Conservation (phyloP, 257 asterid genomes). For the Salvia miltiorrhiza region DNA sequence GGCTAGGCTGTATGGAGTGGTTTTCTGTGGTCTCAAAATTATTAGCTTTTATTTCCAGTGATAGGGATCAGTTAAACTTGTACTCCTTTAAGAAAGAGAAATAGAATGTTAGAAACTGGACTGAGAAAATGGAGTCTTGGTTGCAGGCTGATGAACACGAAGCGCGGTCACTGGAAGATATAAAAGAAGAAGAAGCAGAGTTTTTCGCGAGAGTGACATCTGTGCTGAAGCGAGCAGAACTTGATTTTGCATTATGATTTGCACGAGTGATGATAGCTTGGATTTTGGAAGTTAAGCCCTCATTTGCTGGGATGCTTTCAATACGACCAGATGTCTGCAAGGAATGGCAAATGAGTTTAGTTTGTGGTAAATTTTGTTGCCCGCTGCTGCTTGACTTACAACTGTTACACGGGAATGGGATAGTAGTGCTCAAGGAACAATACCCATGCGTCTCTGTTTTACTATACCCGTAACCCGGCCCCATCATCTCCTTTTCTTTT, state of each 20-base stretch:
- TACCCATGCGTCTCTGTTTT: background rate
- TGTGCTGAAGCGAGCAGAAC: slow-evolving; percentile 77
- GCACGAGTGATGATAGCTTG: background rate
- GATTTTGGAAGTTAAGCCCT: background rate
- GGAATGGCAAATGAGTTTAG: background rate
- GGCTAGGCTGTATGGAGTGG: background rate
- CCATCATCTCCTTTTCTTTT: background rate
- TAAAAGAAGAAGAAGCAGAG: slow-evolving; percentile 70
- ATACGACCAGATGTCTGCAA: background rate
- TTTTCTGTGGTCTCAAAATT: background rate
- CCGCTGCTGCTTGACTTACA: background rate
- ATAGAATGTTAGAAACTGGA: background rate
- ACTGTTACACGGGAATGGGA: too few species aligned
- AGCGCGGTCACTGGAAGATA: slow-evolving; percentile 66
- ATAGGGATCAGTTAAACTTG: background rate
- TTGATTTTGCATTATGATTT: slow-evolving; percentile 56
- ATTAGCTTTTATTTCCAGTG: background rate
- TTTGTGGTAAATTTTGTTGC: background rate
- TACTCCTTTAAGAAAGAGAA: background rate
- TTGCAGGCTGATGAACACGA: slow-evolving; percentile 90
- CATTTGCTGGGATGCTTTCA: background rate
- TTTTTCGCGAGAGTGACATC: slow-evolving; percentile 61
- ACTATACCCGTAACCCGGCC: background rate
- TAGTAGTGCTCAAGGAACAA: too few species aligned
- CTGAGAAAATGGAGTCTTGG: background rate